Evolutionary conservation across 176 grass and related monocot genomes (phyloP).

Genomic region (Oryza glumipatula): DNA sequence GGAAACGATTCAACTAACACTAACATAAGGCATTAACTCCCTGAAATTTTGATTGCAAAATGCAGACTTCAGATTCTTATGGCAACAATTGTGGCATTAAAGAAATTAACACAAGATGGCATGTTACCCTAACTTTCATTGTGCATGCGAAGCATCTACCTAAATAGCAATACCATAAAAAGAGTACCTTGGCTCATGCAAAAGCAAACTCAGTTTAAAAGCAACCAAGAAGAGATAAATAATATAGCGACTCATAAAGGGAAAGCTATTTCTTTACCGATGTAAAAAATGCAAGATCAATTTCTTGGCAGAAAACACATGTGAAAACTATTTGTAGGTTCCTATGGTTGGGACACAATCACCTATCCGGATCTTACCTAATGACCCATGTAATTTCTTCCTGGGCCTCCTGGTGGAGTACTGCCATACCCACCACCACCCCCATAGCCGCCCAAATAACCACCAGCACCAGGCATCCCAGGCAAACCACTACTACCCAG

Average conservation of each 20-base stretch:
- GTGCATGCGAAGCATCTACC: slow-evolving; percentile 11
- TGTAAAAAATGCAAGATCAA: neutral
- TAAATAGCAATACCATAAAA: neutral
- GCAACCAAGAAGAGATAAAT: neutral
- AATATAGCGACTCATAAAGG: neutral
- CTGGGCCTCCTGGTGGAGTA: slow-evolving; percentile 64
- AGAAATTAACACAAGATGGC: slow-evolving; percentile 1
- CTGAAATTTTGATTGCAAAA: neutral
- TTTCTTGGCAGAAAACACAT: slow-evolving; percentile 20
- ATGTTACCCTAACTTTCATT: slow-evolving; percentile 1
- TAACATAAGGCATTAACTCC: neutral
- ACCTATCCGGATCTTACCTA: slow-evolving; percentile 74
- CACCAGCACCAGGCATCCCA: slow-evolving; percentile 58
- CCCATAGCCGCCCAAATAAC: slow-evolving; percentile 69
- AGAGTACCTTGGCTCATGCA: neutral
- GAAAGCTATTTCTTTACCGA: slow-evolving; percentile 2
- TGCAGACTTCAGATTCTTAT: slow-evolving; percentile 1
- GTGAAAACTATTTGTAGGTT: slow-evolving; percentile 32
- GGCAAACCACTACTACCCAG: slow-evolving; percentile 54
- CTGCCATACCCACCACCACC: slow-evolving; percentile 76
- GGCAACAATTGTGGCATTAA: neutral
- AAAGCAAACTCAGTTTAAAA: slow-evolving; percentile 6
- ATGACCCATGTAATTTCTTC: slow-evolving; percentile 92
- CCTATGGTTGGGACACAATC: slow-evolving; percentile 1
- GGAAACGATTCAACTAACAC: neutral